These are phyloP conservation scores for Solanum aculeatissimum DNA, from an alignment of 305 asterid genomes.

Conservation along the genomic window DNA sequence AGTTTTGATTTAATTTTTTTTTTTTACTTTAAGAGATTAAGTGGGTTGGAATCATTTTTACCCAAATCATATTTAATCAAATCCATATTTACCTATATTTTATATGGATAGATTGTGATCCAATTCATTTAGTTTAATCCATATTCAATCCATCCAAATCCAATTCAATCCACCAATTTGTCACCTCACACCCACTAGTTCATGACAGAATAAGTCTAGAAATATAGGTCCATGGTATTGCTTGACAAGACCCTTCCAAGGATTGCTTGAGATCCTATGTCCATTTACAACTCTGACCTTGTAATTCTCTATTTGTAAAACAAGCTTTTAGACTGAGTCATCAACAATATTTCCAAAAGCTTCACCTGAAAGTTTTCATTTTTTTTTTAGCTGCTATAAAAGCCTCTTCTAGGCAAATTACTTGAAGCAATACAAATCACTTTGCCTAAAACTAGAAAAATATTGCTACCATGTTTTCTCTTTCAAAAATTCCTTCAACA, in stretches of 20 bases:
- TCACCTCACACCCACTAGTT: too few relatives aligned
- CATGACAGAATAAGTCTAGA: background rate
- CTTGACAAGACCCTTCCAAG: background rate
- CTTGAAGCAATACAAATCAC: background rate
- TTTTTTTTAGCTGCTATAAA: background rate
- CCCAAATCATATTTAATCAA: too few relatives aligned
- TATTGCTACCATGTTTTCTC: slow-evolving; percentile 5
- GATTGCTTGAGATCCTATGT: background rate
- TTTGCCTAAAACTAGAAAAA: background rate
- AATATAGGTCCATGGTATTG: background rate
- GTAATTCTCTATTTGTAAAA: background rate
- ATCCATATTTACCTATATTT: too few relatives aligned
- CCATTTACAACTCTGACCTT: background rate
- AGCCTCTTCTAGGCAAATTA: background rate
- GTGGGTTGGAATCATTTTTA: too few relatives aligned
- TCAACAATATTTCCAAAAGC: background rate
- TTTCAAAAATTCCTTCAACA: slow-evolving; percentile 12
- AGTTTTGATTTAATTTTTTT: too few relatives aligned
- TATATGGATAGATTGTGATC: too few relatives aligned
- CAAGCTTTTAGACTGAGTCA: background rate
- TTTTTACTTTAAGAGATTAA: too few relatives aligned
- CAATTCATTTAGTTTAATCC: too few relatives aligned
- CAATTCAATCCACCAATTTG: too few relatives aligned
- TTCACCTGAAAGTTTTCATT: slow-evolving; percentile 5
- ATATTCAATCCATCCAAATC: too few relatives aligned